Evolutionary conservation across 768 basidiomycete genomes (phyloP), one percentile per base, ranked within the genome.

Genomic region (Udeniomyces megalosporus): DNA sequence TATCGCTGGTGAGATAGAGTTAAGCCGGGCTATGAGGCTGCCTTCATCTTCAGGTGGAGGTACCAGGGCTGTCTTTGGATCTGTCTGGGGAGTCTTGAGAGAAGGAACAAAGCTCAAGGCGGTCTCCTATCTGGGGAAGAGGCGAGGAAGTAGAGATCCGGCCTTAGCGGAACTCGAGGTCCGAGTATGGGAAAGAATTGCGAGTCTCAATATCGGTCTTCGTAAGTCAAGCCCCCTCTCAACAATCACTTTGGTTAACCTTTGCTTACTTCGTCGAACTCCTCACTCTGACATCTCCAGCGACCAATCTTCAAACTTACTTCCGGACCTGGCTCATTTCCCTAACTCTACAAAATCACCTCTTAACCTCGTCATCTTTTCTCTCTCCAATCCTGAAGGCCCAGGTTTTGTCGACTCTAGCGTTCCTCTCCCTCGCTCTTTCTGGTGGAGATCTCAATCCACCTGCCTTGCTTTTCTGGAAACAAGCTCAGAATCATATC

Each of bases 341-440:
- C 24, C 38, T 17, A 20, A 20, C 22, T 11, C 54, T 56, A 17
- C 38, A 24, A 22, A 32, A 26, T 12, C 22, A n/a, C 4, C 24
- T 15, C 38, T 56, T 24, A 24, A 15, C 50, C 24, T 4, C 50
- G 8, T 2, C 32, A 28, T 11, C 44, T 17, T 34, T 28, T 4
- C 14, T n/a, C n/a, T n/a, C n/a, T n/a, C n/a, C n/a, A n/a, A n/a
- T 17, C 29, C 31, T 46, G 28, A 20, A 24, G n/a, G 22, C 57
- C n/a, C 45, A 46, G 49, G n/a, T 45, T 5, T 42, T 44, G 52
- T 29, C 45, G 2, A 50, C 52, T 24, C 51, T 61, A n/a, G 42
- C 60, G 45, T 31, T 54, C 22, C 45, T 53, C 31, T 24, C 42
- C 38, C 42, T 54, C 60, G 38, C 60, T 22, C 60, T 61, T 20